Evolutionary conservation across 164 flowering plant species (phyloP).

Genomic region (Brasenia schreberi): DNA sequence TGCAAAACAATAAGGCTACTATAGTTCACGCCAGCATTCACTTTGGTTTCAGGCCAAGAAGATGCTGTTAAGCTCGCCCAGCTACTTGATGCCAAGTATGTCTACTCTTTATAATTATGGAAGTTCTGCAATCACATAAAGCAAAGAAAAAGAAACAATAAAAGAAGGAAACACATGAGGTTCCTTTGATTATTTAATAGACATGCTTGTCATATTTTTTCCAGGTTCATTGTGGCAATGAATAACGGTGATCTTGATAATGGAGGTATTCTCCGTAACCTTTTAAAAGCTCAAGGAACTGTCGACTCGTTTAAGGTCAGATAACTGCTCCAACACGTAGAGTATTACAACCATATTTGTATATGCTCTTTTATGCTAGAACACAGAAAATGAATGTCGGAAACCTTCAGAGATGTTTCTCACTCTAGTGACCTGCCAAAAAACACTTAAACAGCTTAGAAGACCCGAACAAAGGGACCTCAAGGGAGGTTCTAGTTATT

Average conservation of each 20-base stretch:
- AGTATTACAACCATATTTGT: too few species aligned
- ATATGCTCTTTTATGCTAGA: too few species aligned
- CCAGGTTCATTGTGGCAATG: conserved; percentile 82
- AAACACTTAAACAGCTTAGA: too few species aligned
- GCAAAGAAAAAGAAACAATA: too few species aligned
- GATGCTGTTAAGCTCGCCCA: conserved; percentile 87
- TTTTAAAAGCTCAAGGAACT: conserved; percentile 57
- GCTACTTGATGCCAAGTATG: conserved; percentile 62
- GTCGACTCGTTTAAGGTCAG: conserved; percentile 72
- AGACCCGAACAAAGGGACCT: too few species aligned
- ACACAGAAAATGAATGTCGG: too few species aligned
- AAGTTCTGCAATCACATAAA: background rate
- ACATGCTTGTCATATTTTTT: conserved; percentile 5
- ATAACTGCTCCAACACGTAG: too few species aligned
- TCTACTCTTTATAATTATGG: background rate
- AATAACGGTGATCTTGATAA: conserved; percentile 80
- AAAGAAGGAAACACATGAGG: background rate
- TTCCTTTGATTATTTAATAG: background rate
- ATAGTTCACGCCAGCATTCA: conserved; percentile 81
- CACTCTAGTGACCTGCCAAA: too few species aligned
- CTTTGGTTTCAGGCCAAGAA: conserved; percentile 94
- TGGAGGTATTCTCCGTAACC: conserved; percentile 59
- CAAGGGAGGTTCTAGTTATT: too few species aligned
- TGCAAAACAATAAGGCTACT: conserved; percentile 56
- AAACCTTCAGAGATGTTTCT: too few species aligned